These are phyloP conservation scores for Phytopythium chamaehyphon DNA, from an alignment of 352 stramenopile species.

Conservation along the genomic window DNA sequence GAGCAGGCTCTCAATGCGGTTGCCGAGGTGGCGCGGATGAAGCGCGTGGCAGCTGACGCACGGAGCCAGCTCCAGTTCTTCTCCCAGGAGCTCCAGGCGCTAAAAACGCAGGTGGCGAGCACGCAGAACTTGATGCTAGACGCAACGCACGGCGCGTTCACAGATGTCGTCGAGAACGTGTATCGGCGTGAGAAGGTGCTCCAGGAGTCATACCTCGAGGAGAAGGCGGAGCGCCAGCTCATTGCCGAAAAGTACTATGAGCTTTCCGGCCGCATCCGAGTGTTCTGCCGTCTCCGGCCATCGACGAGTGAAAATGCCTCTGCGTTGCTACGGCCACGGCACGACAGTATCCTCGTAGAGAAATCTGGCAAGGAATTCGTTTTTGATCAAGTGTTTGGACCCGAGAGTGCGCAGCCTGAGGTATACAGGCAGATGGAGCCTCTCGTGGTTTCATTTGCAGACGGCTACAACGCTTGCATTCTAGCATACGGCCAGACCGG, in stretches of 20 bases:
- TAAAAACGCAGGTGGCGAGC: constrained; percentile 38
- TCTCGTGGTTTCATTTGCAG: constrained; percentile 94
- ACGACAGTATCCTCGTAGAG: constrained; percentile 86
- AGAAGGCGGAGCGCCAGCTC: constrained; percentile 70
- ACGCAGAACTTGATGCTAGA: constrained; percentile 27
- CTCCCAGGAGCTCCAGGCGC: constrained; percentile 24
- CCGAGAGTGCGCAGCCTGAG: constrained; percentile 85
- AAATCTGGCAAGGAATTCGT: constrained; percentile 91
- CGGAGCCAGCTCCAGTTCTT: constrained; percentile 29
- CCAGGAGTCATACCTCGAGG: constrained; percentile 57
- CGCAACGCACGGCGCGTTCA: constrained; percentile 39
- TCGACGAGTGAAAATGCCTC: constrained; percentile 5
- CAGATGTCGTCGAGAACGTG: constrained; percentile 36
- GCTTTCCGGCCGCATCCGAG: constrained; percentile 91
- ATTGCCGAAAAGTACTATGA: constrained; percentile 91
- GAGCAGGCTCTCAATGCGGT: constrained; percentile 43
- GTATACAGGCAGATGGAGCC: constrained; percentile 96
- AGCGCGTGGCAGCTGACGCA: constrained; percentile 25
- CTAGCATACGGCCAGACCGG: constrained; percentile 98
- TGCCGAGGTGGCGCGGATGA: constrained; percentile 39
- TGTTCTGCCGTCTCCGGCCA: constrained; percentile 90
- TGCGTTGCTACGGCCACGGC: constrained; percentile 77
- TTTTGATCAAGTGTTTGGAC: constrained; percentile 97
- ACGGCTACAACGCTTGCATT: constrained; percentile 98
- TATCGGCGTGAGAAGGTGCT: constrained; percentile 49